Evolutionary conservation across 2,329 filamentous ascomycete species (phyloP).

Genomic region (Rugonectria rugulosa): DNA sequence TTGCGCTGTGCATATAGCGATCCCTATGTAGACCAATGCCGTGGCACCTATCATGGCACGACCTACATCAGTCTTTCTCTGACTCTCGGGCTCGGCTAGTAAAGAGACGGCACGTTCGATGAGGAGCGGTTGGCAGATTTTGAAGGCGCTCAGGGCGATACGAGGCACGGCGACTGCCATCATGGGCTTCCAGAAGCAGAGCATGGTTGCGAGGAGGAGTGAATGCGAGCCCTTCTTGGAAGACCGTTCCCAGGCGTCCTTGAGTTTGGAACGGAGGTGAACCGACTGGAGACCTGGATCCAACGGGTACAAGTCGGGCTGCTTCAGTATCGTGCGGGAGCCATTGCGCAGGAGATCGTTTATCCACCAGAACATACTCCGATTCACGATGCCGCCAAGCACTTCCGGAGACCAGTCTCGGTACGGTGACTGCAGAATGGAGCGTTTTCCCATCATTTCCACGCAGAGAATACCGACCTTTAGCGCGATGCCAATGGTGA

Average conservation of each 20-base stretch:
- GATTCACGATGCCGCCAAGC: constrained; percentile 49
- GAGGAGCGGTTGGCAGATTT: constrained; percentile 48
- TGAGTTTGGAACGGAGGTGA: no score
- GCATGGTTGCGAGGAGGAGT: no score
- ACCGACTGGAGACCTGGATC: no score
- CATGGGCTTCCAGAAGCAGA: constrained; percentile 40
- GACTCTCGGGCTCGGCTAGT: no score
- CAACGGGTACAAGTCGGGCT: constrained; percentile 45
- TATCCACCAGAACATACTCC: constrained; percentile 50
- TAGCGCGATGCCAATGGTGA: constrained; percentile 44
- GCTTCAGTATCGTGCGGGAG: constrained; percentile 44
- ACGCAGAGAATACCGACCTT: constrained; percentile 47
- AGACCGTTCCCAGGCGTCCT: no score
- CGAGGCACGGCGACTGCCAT: constrained; percentile 43
- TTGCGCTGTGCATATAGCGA: constrained; percentile 42
- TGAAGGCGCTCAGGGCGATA: constrained; percentile 45
- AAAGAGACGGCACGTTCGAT: constrained; percentile 44
- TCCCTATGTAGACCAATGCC: constrained; percentile 42
- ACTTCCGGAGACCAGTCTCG: constrained; percentile 45
- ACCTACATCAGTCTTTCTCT: no score
- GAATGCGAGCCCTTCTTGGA: no score
- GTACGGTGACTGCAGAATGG: constrained; percentile 40
- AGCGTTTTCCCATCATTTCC: constrained; percentile 49
- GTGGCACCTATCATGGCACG: constrained; percentile 44
- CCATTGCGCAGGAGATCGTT: constrained; percentile 47